A percentile compares a stretch with the other conserved stretches of the same genome.
Evolutionary conservation across 2,329 filamentous ascomycete species (phyloP).

Genomic region (Sporothrix pseudoabietina): DNA sequence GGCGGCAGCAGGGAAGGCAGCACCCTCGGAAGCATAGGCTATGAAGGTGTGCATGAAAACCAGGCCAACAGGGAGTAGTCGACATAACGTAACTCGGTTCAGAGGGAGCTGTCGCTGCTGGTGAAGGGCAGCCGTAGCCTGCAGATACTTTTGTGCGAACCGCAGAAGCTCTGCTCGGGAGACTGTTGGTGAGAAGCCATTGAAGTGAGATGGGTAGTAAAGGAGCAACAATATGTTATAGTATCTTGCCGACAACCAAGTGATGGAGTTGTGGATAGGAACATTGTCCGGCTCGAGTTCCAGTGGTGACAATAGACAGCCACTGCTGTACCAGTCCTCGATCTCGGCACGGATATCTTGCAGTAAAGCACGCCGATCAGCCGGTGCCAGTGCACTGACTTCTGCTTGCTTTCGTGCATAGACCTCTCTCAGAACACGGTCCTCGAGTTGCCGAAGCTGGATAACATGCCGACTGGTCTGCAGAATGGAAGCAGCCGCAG

Average conservation of each 20-base stretch:
- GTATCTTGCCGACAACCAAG: conserved; percentile 49
- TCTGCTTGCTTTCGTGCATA: conserved; percentile 37
- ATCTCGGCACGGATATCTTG: conserved; percentile 47
- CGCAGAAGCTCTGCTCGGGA: conserved; percentile 43
- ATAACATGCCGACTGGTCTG: conserved; percentile 52
- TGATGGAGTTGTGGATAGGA: conserved; percentile 50
- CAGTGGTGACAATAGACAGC: conserved; percentile 48
- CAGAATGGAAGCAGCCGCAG: conserved; percentile 46
- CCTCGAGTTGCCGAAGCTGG: conserved; percentile 49
- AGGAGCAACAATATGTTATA: conserved; percentile 50
- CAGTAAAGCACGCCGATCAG: conserved; percentile 39
- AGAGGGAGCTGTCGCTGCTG: conserved; percentile 49
- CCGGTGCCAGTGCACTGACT: conserved; percentile 33
- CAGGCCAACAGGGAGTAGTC: conserved; percentile 45
- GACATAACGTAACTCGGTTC: conserved; percentile 48
- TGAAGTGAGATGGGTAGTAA: conserved; percentile 46
- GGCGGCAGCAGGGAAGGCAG: conserved; percentile 41
- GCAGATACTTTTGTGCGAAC: conserved; percentile 48
- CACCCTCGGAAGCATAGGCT: conserved; percentile 34
- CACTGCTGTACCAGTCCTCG: conserved; percentile 52
- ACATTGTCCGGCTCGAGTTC: conserved; percentile 46
- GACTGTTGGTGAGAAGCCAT: conserved; percentile 35
- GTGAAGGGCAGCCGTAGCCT: conserved; percentile 47
- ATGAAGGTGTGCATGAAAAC: conserved; percentile 43
- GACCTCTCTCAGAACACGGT: conserved; percentile 45